Conservation (phyloP, 73 alveolate species). For the Paramecium sexaurelia region DNA sequence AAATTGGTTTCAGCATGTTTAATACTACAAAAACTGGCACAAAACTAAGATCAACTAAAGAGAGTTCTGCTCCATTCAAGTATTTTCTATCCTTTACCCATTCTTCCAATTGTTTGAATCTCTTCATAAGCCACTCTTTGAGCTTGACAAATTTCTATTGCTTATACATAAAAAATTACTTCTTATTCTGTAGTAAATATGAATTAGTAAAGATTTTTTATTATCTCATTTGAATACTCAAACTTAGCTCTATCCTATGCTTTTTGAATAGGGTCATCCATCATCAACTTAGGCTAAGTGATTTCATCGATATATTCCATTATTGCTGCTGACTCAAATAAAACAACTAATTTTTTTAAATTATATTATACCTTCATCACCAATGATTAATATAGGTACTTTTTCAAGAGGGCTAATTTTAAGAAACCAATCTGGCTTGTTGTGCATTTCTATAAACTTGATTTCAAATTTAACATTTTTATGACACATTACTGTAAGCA, state of each 20-base stretch:
- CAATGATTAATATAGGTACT: conserved; percentile 49
- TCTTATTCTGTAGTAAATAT: background rate
- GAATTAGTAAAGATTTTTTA: background rate
- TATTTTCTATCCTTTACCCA: conserved; percentile 32
- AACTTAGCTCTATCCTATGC: conserved; percentile 43
- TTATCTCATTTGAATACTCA: conserved; percentile 2
- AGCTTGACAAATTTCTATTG: background rate
- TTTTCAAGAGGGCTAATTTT: conserved; percentile 35
- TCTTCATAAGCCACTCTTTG: background rate
- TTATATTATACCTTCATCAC: background rate
- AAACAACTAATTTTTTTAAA: background rate
- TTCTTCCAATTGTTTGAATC: background rate
- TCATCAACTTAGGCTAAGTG: background rate
- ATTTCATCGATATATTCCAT: conserved; percentile 50
- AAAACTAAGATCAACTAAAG: background rate
- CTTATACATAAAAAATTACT: background rate
- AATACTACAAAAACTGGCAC: conserved; percentile 33
- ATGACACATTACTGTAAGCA: background rate
- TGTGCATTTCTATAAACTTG: conserved; percentile 12
- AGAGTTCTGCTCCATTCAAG: background rate
- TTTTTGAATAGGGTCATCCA: background rate
- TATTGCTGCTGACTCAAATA: conserved; percentile 47
- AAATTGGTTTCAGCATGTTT: background rate
- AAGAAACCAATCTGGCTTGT: conserved; percentile 50
- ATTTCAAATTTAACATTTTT: conserved; percentile 14